phyloP scores from a whole-genome alignment of 2,329 filamentous ascomycete genomes.

The Parascedosporium putredinis region DNA sequence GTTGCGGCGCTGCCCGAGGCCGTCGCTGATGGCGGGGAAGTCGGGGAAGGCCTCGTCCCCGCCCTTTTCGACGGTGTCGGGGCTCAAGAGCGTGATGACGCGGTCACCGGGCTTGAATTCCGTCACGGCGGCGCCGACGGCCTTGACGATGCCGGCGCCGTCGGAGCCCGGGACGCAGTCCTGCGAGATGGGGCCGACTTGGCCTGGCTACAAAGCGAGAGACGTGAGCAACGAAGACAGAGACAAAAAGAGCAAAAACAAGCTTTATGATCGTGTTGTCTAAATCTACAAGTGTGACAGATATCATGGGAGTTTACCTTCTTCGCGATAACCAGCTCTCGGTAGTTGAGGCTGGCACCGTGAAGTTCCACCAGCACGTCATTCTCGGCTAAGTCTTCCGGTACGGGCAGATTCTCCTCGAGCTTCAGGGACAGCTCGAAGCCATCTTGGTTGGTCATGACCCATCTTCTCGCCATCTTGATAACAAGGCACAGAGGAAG shows the following conservation, averaged over 20 bases:
- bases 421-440: neutral
- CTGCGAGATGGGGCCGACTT: neutral
- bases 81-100: neutral
- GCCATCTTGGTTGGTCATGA: neutral
- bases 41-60: neutral
- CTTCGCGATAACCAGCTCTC: conserved; percentile 32
- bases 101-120: neutral
- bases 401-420: neutral
- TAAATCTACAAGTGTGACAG: too few relatives aligned
- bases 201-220: neutral
- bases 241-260: neutral
- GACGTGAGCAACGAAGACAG: too few relatives aligned
- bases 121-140: neutral
- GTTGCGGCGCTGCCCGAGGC: neutral
- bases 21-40: neutral
- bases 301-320: too few relatives aligned
- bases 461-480: neutral
- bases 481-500: neutral
- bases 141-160: neutral
- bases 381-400: conserved; percentile 35
- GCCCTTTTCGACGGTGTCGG: neutral
- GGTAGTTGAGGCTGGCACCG: conserved; percentile 37
- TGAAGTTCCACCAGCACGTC: conserved; percentile 50
- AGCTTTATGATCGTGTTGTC: neutral
- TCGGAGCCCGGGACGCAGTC: neutral